Evolutionary conservation across 352 stramenopile species (phyloP).

Genomic region (Pseudoperonospora humuli): DNA sequence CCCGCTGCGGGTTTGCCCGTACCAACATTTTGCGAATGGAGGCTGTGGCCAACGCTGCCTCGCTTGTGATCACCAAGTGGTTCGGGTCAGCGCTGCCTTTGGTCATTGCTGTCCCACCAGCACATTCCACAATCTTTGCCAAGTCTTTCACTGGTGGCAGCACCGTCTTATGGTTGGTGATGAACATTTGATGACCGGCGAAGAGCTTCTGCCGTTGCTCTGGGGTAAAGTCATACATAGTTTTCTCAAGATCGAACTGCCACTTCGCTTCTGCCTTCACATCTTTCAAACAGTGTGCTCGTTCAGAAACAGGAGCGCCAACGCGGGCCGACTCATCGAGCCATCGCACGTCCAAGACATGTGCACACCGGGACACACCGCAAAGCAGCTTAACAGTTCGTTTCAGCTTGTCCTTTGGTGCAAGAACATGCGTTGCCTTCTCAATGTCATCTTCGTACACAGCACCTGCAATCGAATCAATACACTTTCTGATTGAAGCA

Average conservation of each 20-base stretch:
- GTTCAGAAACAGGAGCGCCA: conserved; percentile 29
- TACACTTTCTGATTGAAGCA: conserved; percentile 32
- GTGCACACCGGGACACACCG: conserved; percentile 39
- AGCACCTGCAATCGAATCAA: conserved; percentile 33
- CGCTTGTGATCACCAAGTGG: conserved; percentile 38
- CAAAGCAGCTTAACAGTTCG: conserved; percentile 56
- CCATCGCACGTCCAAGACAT: conserved; percentile 53
- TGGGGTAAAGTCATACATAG: conserved; percentile 34
- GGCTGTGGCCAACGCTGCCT: conserved; percentile 23
- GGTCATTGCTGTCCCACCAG: conserved; percentile 25
- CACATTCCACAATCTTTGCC: conserved; percentile 46
- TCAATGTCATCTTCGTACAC: conserved; percentile 39
- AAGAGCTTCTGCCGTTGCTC: conserved; percentile 32
- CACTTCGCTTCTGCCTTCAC: conserved; percentile 37
- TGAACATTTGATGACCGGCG: conserved; percentile 29
- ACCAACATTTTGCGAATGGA: conserved; percentile 32
- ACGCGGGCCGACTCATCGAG: conserved; percentile 41
- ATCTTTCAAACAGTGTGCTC: conserved; percentile 36
- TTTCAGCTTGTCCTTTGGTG: conserved; percentile 36
- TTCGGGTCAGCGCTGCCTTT: conserved; percentile 23
- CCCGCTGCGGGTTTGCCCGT: conserved; percentile 16
- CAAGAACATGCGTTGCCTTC: conserved; percentile 41
- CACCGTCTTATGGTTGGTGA: conserved; percentile 46
- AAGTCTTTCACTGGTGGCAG: conserved; percentile 40
- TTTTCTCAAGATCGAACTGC: conserved; percentile 38